Base-by-base conservation (phyloP, 495 filamentous ascomycete species). In the Ramalina intermedia region DNA sequence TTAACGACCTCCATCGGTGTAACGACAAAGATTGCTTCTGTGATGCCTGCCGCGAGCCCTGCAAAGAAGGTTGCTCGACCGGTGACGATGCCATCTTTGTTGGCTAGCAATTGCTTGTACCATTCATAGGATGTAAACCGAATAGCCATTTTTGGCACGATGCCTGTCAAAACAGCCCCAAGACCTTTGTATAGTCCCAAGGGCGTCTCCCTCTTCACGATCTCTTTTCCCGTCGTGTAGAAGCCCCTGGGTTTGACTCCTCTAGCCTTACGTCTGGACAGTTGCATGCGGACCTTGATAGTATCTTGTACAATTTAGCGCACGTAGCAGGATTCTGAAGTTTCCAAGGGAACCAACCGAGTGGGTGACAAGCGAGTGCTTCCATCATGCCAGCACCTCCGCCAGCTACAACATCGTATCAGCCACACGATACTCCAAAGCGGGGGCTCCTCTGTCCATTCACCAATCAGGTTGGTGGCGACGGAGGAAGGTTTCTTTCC, bases 381-480 rank as follows among this genome's bases (percentile, higher is more conserved):
- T 99, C 93, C 85, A 96, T 96, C 87, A 96, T 94, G 61, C 93
- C 93, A 46, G 93, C 93, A 61, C 87, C 89, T 62, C 93, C 93
- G 62, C 93, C 93, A 68, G 93, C 91, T 96, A 59, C 54, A 41
- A 40, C 52, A 53, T 67, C 38, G 69, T 67, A 56, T 26, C 33
- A 35, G 7, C 16, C 18, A 47, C 12, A 50, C 20, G 18, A 43
- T 36, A 8, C 18, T 20, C 18, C 18, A 20, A 2, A 20, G 18
- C 1, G 18, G 13, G 17, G 33, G 14, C 2, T 45, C 37, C 17
- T 46, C 39, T 33, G 21, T 46, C 50, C 36, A 48, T 70, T 61
- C 75, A 94, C 90, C 90, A 61, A 98, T 94, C 51, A 98, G 66
- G 63, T 96, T 96, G 13, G 87, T 90, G 27, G 91, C 88, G 51